Evolutionary conservation across 108 stramenopile genomes (phyloP), one percentile per base, ranked within the genome.

Genomic region (Aurantiochytrium sp.): DNA sequence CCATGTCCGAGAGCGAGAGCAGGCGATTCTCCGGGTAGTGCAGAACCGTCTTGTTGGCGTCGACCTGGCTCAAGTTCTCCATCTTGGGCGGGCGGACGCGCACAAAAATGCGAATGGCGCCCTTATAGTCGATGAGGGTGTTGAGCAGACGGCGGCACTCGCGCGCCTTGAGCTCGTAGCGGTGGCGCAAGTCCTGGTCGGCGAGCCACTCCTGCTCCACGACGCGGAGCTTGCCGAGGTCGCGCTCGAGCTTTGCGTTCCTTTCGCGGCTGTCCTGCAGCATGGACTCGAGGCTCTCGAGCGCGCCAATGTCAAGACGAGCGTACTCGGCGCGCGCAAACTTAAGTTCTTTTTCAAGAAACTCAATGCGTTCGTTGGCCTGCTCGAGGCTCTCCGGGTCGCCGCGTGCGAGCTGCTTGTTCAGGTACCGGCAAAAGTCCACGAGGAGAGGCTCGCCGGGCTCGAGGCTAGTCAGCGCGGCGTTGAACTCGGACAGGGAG

Each of bases 91-190:
- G 96, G 54, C 96, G 91, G 2, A 96, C 95, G 31, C 95, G 92
- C 0, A 96, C 95, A 89, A 94, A 96, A 30, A 95, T 94, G 17
- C 96, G 93, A 88, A 96, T 96, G 85, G 95, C 95, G 3, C 96
- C 96, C 37, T 90, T 93, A 4, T 95, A 87, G 87, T 95, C 94
- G 89, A 96, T 95, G 8, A 95, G 93, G 42, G 90, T 89, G 85
- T 93, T 93, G 89, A 95, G 95, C 34, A 96, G 90, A 10, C 86
- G 90, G 3, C 94, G 39, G 73, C 73, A 81, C 73, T 81, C 73
- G 73, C 45, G 73, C 17, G 39, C 73, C 2, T 81, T 81, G 73
- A 48, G 42, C 24, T 81, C 73, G 45, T 48, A 48, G 42, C 73
- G 39, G 2, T 81, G 21, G 42, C 45, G 73, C 12, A 81, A 24